phyloP scores from a whole-genome alignment of 768 basidiomycete genomes.

The Tulasnella sp. region DNA sequence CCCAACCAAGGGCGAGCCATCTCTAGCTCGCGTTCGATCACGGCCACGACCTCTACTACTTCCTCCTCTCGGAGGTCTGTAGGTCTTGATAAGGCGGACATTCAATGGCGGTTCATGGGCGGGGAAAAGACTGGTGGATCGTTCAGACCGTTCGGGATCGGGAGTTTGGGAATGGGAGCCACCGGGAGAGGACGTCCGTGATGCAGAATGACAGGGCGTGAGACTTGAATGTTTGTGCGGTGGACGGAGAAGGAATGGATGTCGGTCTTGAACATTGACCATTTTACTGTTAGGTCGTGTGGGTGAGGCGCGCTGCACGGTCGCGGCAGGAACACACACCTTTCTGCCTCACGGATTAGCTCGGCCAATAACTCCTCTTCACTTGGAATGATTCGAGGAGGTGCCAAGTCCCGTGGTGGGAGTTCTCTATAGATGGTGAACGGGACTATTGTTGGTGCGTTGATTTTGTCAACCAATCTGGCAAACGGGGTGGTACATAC shows the following conservation, averaged over 20 bases:
- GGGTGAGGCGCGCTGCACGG: background rate
- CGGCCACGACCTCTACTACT: background rate
- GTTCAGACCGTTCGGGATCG: background rate
- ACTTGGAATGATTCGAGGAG: background rate
- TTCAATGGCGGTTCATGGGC: background rate
- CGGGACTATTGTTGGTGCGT: background rate
- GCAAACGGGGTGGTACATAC: too few species aligned
- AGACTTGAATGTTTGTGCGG: background rate
- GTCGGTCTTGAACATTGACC: background rate
- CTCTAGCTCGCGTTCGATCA: background rate
- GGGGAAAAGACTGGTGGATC: background rate
- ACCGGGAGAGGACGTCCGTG: background rate
- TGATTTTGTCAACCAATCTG: background rate
- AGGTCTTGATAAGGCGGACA: background rate
- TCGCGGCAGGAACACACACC: background rate
- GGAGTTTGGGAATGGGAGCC: background rate
- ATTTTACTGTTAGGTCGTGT: background rate
- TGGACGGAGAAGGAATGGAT: slow-evolving; percentile 3
- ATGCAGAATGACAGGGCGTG: background rate
- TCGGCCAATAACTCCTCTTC: background rate
- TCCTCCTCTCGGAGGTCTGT: background rate
- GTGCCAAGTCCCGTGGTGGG: background rate
- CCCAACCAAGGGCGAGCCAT: background rate
- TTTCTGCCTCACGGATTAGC: background rate
- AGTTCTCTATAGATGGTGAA: background rate